Conservation (phyloP, 441 rosid species). For the Populus tomentosa region DNA sequence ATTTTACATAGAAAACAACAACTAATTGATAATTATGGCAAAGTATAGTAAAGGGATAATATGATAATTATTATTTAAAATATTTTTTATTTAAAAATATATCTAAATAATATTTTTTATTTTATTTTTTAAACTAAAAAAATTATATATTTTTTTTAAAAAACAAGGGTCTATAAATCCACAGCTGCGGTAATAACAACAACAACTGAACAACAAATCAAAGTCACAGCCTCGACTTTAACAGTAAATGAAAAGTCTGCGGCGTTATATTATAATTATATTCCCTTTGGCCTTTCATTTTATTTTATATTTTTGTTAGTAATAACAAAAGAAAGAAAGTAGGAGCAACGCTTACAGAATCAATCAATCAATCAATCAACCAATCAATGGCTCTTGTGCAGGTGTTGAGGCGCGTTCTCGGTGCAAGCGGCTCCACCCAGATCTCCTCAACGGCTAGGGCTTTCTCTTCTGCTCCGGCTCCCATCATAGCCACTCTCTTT, state of each 20-base stretch:
- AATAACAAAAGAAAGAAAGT: background rate
- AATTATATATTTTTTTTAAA: too few species aligned
- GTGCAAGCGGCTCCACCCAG: constrained; percentile 26
- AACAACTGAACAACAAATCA: background rate
- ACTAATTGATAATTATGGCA: too few species aligned
- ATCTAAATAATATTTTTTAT: too few species aligned
- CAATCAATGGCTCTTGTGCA: constrained; percentile 53
- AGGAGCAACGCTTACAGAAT: background rate
- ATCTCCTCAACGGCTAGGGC: constrained; percentile 43
- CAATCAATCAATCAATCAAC: background rate
- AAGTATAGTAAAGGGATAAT: too few species aligned
- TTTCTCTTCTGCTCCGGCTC: constrained; percentile 52
- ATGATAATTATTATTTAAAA: too few species aligned
- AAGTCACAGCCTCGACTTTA: background rate
- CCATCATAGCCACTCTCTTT: constrained; percentile 84
- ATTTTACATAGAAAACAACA: too few species aligned
- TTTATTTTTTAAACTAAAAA: too few species aligned
- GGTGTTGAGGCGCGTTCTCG: constrained; percentile 53
- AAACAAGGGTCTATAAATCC: too few species aligned
- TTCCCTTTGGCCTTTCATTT: background rate
- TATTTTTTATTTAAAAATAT: too few species aligned
- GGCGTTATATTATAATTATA: background rate
- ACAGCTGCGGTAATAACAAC: background rate
- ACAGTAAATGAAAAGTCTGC: background rate
- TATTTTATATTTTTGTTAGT: background rate